These are phyloP conservation scores for Graphilbum sp. DNA, from an alignment of 2,329 filamentous ascomycete genomes.

Conservation along the genomic window DNA sequence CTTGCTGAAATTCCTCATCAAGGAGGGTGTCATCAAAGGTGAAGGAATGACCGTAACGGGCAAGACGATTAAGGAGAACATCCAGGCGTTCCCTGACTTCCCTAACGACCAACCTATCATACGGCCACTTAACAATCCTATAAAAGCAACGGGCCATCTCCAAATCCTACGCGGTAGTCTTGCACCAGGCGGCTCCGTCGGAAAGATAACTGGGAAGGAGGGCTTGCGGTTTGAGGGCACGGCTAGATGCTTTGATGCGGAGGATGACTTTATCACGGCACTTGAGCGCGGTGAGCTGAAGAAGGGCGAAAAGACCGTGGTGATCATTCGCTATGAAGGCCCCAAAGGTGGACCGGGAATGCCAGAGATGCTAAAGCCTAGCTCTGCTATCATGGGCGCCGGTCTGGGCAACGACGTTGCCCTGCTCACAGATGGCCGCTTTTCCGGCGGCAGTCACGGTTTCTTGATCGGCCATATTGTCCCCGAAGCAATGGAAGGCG, in stretches of 20 bases:
- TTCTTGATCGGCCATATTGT: constrained; percentile 82
- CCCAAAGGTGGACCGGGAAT: constrained; percentile 89
- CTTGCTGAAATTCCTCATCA: constrained; percentile 74
- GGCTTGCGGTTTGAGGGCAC: constrained; percentile 69
- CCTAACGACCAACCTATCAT: constrained; percentile 69
- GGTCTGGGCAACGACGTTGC: constrained; percentile 63
- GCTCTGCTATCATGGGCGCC: constrained; percentile 81
- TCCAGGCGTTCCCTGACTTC: constrained; percentile 57
- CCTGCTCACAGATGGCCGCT: constrained; percentile 58
- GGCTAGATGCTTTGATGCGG: constrained; percentile 71
- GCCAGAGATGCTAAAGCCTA: constrained; percentile 92
- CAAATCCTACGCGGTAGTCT: constrained; percentile 78
- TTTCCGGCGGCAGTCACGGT: constrained; percentile 68
- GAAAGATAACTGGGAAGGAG: constrained; percentile 91
- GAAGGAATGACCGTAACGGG: constrained; percentile 72
- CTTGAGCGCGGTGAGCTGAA: constrained; percentile 65
- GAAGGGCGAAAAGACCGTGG: constrained; percentile 72
- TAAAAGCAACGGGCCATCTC: constrained; percentile 76
- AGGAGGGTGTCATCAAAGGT: constrained; percentile 68
- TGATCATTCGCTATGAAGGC: constrained; percentile 85
- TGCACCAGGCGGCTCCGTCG: constrained; percentile 72
- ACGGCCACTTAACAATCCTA: constrained; percentile 62
- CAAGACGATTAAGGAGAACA: constrained; percentile 77
- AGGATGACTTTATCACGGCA: constrained; percentile 62
- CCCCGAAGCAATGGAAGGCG: constrained; percentile 72